These are phyloP conservation scores for Solanum hybrid DNA, from an alignment of 305 asterid species.

Conservation along the genomic window DNA sequence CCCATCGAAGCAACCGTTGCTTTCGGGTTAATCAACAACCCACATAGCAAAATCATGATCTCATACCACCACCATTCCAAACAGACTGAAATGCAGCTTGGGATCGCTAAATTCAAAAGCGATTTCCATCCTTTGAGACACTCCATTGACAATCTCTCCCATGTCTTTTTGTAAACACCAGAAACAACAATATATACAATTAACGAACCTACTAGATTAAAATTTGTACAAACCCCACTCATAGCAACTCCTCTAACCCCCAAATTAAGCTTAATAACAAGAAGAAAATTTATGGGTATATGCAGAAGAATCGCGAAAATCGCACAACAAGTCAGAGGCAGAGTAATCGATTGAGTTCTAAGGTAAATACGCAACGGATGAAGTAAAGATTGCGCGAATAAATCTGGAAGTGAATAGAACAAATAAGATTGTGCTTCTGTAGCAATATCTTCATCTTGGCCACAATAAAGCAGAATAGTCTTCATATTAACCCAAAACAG, in stretches of 20 bases:
- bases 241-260: conserved; percentile 47
- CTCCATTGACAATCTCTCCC: conserved; percentile 34
- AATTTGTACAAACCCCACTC: conserved; percentile 42
- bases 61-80: conserved; percentile 75
- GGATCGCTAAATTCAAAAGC: conserved; percentile 36
- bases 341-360: conserved; percentile 44
- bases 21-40: conserved; percentile 31
- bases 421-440: conserved; percentile 35
- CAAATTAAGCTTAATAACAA: conserved; percentile 25
- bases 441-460: conserved; percentile 45
- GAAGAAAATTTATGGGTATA: conserved; percentile 40
- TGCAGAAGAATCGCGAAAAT: conserved; percentile 31
- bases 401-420: conserved; percentile 34
- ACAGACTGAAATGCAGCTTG: conserved; percentile 58
- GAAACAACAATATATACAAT: conserved; percentile 27
- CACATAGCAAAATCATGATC: conserved; percentile 48
- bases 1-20: conserved; percentile 64
- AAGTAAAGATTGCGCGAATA: conserved; percentile 34
- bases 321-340: conserved; percentile 48
- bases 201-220: conserved; percentile 31
- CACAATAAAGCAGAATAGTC: conserved; percentile 27
- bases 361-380: conserved; percentile 52
- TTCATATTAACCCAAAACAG: conserved; percentile 43
- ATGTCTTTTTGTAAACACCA: conserved; percentile 30
- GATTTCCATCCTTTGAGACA: conserved; percentile 44